These are phyloP conservation scores for Zygoascus biomembranicola DNA, from an alignment of 805 yeast species.

Conservation along the genomic window DNA sequence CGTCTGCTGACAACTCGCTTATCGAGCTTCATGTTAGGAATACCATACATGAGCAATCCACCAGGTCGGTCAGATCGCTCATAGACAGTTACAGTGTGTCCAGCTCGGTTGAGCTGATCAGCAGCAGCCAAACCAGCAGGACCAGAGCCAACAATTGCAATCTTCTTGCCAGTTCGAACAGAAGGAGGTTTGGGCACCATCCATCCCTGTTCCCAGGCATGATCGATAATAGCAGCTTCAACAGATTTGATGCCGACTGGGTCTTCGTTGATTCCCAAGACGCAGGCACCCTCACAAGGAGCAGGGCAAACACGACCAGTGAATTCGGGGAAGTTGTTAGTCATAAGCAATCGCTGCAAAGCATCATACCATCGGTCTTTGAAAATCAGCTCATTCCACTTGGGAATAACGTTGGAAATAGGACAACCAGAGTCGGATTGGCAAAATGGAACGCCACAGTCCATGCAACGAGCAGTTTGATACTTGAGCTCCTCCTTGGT, in stretches of 20 bases:
- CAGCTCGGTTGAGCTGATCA: constrained; percentile 94
- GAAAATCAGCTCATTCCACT: constrained; percentile 95
- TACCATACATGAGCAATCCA: constrained; percentile 97
- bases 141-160: constrained; percentile 92
- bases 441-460: constrained; percentile 99
- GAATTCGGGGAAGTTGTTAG: constrained; percentile 97
- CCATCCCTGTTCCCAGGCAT: constrained; percentile 97
- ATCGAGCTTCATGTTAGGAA: constrained; percentile 97
- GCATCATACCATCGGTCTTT: constrained; percentile 94
- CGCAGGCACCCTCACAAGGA: constrained; percentile 97
- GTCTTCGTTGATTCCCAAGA: constrained; percentile 83
- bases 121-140: constrained; percentile 97
- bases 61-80: constrained; percentile 95
- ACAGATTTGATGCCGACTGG: constrained; percentile 96
- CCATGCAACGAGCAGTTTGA: constrained; percentile 98
- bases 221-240: constrained; percentile 93
- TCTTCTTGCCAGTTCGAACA: constrained; percentile 70
- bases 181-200: constrained; percentile 75
- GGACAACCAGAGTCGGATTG: constrained; percentile 98
- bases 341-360: constrained; percentile 81
- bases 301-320: constrained; percentile 99
- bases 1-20: constrained; percentile 89
- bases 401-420: constrained; percentile 91
- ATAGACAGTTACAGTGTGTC: constrained; percentile 83
- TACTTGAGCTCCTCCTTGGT: constrained; percentile 77